These are phyloP conservation scores for Eucalyptus dawsonii DNA, from an alignment of 345 rosid species.

Conservation along the genomic window DNA sequence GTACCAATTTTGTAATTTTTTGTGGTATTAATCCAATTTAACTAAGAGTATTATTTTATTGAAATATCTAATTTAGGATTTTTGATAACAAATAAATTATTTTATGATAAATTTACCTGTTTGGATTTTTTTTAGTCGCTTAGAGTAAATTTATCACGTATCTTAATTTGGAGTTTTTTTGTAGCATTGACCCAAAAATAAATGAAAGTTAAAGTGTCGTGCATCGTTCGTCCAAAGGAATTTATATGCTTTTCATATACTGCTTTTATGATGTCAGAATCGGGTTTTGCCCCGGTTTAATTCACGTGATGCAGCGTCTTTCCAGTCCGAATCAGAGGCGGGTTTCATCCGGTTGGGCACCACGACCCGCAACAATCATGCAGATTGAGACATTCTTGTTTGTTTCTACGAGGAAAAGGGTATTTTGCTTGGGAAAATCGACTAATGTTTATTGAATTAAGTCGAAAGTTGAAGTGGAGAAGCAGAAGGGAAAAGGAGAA, in stretches of 20 bases:
- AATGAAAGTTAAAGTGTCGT: neutral
- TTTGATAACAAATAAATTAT: fast-evolving
- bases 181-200: neutral
- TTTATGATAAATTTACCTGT: fast-evolving
- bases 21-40: fast-evolving
- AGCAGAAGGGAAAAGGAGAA: neutral
- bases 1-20: too few relatives aligned
- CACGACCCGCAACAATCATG: neutral
- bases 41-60: too few relatives aligned
- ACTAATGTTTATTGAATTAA: neutral
- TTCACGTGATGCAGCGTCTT: fast-evolving
- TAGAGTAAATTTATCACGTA: fast-evolving
- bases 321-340: fast-evolving
- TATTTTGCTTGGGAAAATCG: neutral
- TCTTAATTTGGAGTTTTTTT: fast-evolving
- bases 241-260: neutral
- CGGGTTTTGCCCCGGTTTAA: fast-evolving
- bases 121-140: too few relatives aligned
- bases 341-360: neutral
- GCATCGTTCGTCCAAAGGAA: fast-evolving
- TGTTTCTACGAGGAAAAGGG: neutral
- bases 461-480: neutral
- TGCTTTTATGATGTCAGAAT: fast-evolving
- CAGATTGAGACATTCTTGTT: neutral
- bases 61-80: fast-evolving